Base-by-base conservation (phyloP, 495 filamentous ascomycete genomes). In the Neurospora discreta region DNA sequence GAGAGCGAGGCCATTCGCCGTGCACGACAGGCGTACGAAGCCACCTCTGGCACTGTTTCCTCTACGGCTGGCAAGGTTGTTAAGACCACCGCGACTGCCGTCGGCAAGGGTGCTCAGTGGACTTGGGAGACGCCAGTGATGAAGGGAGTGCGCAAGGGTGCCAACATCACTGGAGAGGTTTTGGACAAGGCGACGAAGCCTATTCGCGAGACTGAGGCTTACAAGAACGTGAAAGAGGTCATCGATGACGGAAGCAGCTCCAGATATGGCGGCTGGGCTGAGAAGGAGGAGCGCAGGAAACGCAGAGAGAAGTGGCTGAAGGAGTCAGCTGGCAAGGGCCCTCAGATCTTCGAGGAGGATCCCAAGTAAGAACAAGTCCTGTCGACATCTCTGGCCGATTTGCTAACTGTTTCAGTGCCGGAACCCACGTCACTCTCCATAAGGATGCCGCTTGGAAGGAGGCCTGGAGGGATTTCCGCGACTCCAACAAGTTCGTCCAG, bases 231-330 rank as follows among this genome's bases (percentile, higher is more conserved):
- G 67, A 97, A 97, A 87, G 87, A 97, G 52, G 93, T 94, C 68
- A 95, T 99, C 75, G 95, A 99, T 81, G 96, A 99, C 80, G 95
- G 95, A 18, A 95, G 93, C 81, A 97, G 93, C 79, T 96, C 93
- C 39, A 87, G 93, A 71, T 99, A 99, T 78, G 95, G 95, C 76
- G 95, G 95, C 8, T 99, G 93, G 92, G 83, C 93, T 40, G 95
- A 99, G 78, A 95, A 95, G 80, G 95, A 98, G 77, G 95, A 99
- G 82, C 87, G 95, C 67, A 88, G 89, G 75, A 91, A 87, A 76
- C 87, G 88, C 77, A 86, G 92, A 74, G 91, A 97, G 77, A 75
- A 97, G 80, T 80, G 88, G 76, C 83, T 87, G 74, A 84, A 85
- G 71, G 81, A 86, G 75, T 85, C 80, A 75, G 83, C 81, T 71